Conservation (phyloP, 257 asterid species). For the Marsdenia floribunda region DNA sequence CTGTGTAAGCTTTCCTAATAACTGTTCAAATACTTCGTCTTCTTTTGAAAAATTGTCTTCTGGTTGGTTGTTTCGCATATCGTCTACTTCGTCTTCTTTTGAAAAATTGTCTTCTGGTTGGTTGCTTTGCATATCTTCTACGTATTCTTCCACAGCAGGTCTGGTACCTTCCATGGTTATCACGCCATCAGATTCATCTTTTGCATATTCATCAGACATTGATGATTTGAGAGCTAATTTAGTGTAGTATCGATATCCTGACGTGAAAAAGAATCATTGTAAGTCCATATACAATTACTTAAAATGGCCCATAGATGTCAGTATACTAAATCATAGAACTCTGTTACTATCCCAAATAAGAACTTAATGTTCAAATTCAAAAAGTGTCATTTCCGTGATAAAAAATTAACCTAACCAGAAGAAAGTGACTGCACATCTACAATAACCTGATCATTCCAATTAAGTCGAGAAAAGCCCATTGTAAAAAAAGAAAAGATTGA, state of each 20-base stretch:
- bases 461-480: neutral
- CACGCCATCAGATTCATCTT: constrained; percentile 23
- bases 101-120: constrained; percentile 20
- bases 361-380: neutral
- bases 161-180: constrained; percentile 17
- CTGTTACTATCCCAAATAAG: neutral
- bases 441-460: neutral
- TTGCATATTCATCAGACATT: constrained; percentile 28
- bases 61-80: constrained; percentile 12
- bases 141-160: constrained; percentile 19
- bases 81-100: too few species aligned
- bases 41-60: constrained; percentile 27
- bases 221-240: constrained; percentile 17
- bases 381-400: too few species aligned
- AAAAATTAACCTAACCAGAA: neutral
- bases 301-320: neutral
- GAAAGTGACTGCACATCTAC: neutral
- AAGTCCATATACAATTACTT: neutral
- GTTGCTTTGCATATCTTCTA: constrained; percentile 5
- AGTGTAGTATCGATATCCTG: constrained; percentile 16
- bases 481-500: neutral
- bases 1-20: constrained; percentile 30
- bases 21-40: constrained; percentile 8
- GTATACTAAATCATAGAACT: neutral
- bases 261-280: neutral